These are phyloP conservation scores for Rauvolfia tetraphylla DNA, from an alignment of 257 asterid genomes.

Conservation along the genomic window DNA sequence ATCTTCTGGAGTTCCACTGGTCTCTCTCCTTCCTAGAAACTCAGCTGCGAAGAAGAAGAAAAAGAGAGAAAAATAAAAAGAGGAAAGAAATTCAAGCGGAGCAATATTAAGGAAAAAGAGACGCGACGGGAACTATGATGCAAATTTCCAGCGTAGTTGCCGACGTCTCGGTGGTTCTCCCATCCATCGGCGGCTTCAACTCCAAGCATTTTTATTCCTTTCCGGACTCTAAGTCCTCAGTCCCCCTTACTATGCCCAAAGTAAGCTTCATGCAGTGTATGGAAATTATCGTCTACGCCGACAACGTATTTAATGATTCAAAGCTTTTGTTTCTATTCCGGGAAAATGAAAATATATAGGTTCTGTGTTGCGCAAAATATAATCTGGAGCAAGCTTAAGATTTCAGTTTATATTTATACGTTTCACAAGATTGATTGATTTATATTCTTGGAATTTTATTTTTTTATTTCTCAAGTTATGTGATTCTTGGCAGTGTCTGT, in stretches of 20 bases:
- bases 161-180: conserved; percentile 47
- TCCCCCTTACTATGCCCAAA: conserved; percentile 34
- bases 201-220: conserved; percentile 39
- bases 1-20: neutral
- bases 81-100: neutral
- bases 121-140: conserved; percentile 15
- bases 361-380: neutral
- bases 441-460: neutral
- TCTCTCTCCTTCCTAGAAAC: neutral
- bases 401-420: neutral
- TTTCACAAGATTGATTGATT: neutral
- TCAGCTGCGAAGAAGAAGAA: neutral
- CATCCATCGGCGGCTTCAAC: conserved; percentile 47
- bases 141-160: conserved; percentile 51
- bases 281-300: neutral
- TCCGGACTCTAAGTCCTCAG: conserved; percentile 38
- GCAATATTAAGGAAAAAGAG: neutral
- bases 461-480: neutral
- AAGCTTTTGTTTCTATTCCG: neutral
- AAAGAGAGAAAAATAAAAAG: neutral
- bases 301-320: neutral
- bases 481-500: neutral
- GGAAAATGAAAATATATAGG: neutral
- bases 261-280: conserved; percentile 35
- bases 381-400: neutral